Evolutionary conservation across 1,139 yeast genomes (phyloP).

Genomic region (Scheffersomyces insectosa): DNA sequence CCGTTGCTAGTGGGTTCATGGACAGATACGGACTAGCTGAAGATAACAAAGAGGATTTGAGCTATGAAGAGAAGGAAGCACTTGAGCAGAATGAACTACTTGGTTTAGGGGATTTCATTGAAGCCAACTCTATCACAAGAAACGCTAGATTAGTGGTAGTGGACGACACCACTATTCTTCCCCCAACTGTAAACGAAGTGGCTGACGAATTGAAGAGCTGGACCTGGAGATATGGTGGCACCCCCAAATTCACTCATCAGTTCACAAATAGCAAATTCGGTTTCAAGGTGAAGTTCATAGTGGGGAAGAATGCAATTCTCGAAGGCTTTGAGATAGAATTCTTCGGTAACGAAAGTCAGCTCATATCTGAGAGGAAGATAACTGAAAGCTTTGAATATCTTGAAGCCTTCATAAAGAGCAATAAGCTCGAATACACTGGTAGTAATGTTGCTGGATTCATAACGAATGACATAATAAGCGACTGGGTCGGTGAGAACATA

Average conservation of each 20-base stretch:
- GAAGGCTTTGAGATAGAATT: conserved; percentile 21
- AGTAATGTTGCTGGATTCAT: conserved; percentile 47
- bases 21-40: conserved; percentile 28
- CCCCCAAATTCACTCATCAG: conserved; percentile 63
- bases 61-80: conserved; percentile 15
- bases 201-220: conserved; percentile 52
- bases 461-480: conserved; percentile 43
- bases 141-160: conserved; percentile 18
- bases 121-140: conserved; percentile 10
- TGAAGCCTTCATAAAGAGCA: conserved; percentile 24
- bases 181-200: conserved; percentile 43
- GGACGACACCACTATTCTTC: conserved; percentile 37
- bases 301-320: conserved; percentile 42
- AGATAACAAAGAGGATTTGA: conserved; percentile 9
- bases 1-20: conserved; percentile 49
- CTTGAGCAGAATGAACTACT: conserved; percentile 34
- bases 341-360: conserved; percentile 12
- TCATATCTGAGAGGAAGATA: conserved; percentile 17
- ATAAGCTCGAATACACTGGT: conserved; percentile 39
- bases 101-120: conserved; percentile 36
- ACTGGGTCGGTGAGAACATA: conserved; percentile 48
- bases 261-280: conserved; percentile 32
- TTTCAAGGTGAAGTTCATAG: conserved; percentile 35
- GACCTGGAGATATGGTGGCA: conserved; percentile 73
- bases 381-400: conserved; percentile 31